Evolutionary conservation across 805 yeast species (phyloP), one percentile per base, ranked within the genome.

Genomic region (Kuraishia hungarica): DNA sequence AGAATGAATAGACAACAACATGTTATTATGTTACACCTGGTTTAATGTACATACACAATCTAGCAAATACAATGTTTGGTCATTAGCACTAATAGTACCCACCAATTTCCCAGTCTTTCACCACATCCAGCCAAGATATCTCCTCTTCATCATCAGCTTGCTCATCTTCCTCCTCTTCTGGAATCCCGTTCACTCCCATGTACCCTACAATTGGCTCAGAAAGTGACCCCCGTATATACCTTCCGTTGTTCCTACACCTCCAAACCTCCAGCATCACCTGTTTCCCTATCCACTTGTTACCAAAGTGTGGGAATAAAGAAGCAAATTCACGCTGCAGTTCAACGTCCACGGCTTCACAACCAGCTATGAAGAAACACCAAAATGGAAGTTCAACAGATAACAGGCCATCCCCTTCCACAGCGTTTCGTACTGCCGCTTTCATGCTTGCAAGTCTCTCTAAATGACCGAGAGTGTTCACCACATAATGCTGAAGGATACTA

Each of bases 191-290:
- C 39, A 28, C 53, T 2, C 50, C 53, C 15, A 52, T 57, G n/a
- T 55, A 57, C 21, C 46, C 55, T 6, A 20, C 22, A 50, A 51
- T 49, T 1, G 53, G 22, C 26, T 50, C 19, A 24, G 22, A n/a
- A 39, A 20, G 68, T 13, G 65, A 70, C 15, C 43, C 43, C n/a
- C 43, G 43, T 35, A 35, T 35, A 35, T 35, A 15, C 43, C 43
- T 6, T 35, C 72, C 72, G 23, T 62, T 62, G 4, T 68, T 70
- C 48, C 77, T 61, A 24, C 81, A 63, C 43, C 76, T 70, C 80
- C 82, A 79, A 15, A 79, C 72, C 60, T 81, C 85, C 57, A 71
- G 70, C 58, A 80, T 65, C 26, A 80, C 72, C 61, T 81, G 86
- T 59, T 79, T 79, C 0, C 79, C 76, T 43, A 83, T 67, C 86